phyloP scores from a whole-genome alignment of 2,329 filamentous ascomycete species.

The Magnaporthales sp. region DNA sequence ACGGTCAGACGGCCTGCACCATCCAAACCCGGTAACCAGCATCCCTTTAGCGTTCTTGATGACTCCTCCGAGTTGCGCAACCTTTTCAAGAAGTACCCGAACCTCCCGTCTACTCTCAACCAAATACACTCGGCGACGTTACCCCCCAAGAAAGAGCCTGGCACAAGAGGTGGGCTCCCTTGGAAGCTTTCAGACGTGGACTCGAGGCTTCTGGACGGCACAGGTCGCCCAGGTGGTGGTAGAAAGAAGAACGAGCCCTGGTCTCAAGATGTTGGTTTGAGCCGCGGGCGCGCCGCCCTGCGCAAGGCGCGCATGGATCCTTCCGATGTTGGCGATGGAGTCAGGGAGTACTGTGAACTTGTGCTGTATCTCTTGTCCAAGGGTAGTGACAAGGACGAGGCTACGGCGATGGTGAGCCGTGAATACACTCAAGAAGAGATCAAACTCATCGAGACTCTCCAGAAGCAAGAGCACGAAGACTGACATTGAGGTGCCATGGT shows the following conservation, averaged over 20 bases:
- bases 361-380: conserved; percentile 38
- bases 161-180: conserved; percentile 9
- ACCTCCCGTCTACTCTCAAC: conserved; percentile 35
- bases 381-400: conserved; percentile 19
- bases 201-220: conserved; percentile 12
- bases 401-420: conserved; percentile 30
- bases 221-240: conserved; percentile 13
- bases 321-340: conserved; percentile 47
- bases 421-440: conserved; percentile 41
- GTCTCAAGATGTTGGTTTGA: conserved; percentile 49
- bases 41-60: conserved; percentile 45
- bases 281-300: conserved; percentile 45
- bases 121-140: conserved; percentile 41
- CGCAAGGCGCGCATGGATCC: conserved; percentile 38
- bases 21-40: conserved; percentile 10
- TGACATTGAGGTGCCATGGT: background rate
- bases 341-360: conserved; percentile 52
- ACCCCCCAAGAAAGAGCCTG: conserved; percentile 23
- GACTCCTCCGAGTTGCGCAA: conserved; percentile 37
- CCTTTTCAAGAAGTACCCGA: conserved; percentile 45
- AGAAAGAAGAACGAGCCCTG: conserved; percentile 32
- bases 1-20: conserved; percentile 8
- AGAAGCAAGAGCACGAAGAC: conserved; percentile 3
- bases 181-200: conserved; percentile 12
- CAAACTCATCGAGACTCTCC: conserved; percentile 37